Base-by-base conservation (phyloP, 1,139 yeast species). In the Pichia sp. region DNA sequence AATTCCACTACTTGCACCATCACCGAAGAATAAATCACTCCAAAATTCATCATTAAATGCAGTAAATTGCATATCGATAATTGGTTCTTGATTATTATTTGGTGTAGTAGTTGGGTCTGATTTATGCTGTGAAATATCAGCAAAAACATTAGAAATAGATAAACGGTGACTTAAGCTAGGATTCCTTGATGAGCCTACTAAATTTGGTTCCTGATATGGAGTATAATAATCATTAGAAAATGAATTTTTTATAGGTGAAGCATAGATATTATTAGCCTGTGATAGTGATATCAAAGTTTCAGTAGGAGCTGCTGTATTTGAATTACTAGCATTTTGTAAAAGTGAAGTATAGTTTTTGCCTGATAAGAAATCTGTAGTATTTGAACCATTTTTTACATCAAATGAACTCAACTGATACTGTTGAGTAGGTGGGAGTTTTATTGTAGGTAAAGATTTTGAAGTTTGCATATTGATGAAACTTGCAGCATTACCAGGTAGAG, bases 31-130 rank as follows among this genome's bases (percentile, higher is more conserved):
- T 33, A 66, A 52, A 38, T 66, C 67, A 35, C 66, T 58, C 71
- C 71, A 66, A 44, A 67, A 64, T 47, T 67, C 71, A 42, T 66
- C 71, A 38, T 64, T 65, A 26, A 67, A 54, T 4, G 67, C 62
- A 52, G 57, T 53, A 31, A 59, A 60, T 25, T 65, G 63, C 39
- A 53, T 52, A 36, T 61, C 65, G 38, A 60, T 17, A 17, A 21
- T 18, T 30, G 28, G n/a, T 9, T 26, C 15, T 26, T 26, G 19
- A 11, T 24, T 18, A 9, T 26, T 26, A 26, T 10, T 26, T 21
- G 31, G 7, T 17, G 38, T 31, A 30, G 38, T 19, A 22, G 33
- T 22, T 9, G n/a, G n/a, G n/a, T n/a, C n/a, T n/a, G 15, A 26
- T 26, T 26, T 26, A 7, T 17, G 18, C 7, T 17, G 18, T 14